Conservation (phyloP, 1,139 yeast genomes). For the Pichia sp. region DNA sequence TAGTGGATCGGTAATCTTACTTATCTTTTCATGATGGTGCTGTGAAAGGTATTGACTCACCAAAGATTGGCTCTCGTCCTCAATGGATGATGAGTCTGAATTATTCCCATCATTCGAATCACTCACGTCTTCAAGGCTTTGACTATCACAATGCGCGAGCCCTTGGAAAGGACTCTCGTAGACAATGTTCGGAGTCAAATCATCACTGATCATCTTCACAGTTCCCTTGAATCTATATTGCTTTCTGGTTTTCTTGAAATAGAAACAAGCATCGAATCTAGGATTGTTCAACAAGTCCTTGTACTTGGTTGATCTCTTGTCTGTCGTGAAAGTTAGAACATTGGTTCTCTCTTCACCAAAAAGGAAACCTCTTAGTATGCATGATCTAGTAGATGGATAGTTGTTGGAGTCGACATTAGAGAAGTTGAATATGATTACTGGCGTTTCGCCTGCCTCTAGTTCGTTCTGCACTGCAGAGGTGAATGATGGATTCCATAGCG, state of each 20-base stretch:
- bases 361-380: slow-evolving; percentile 68
- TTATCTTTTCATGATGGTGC: slow-evolving; percentile 1
- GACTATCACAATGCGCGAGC: not conserved
- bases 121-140: not conserved
- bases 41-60: slow-evolving; percentile 9
- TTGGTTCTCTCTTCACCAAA: slow-evolving; percentile 65
- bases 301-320: slow-evolving; percentile 59
- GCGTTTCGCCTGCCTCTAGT: slow-evolving; percentile 25
- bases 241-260: slow-evolving; percentile 51
- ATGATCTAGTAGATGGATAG: slow-evolving; percentile 62
- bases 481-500: slow-evolving; percentile 66
- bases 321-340: slow-evolving; percentile 65
- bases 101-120: slow-evolving; percentile 1
- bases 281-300: slow-evolving; percentile 45
- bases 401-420: slow-evolving; percentile 56
- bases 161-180: slow-evolving; percentile 1
- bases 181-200: slow-evolving; percentile 17
- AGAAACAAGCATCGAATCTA: slow-evolving; percentile 69
- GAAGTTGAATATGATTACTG: slow-evolving; percentile 56
- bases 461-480: slow-evolving; percentile 43
- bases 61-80: slow-evolving; percentile 9
- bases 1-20: slow-evolving; percentile 17
- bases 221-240: slow-evolving; percentile 70
- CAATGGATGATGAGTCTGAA: slow-evolving; percentile 4
- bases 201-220: slow-evolving; percentile 38